Evolutionary conservation across 2,329 filamentous ascomycete genomes (phyloP).

Genomic region (Trichothecium sympodiale): DNA sequence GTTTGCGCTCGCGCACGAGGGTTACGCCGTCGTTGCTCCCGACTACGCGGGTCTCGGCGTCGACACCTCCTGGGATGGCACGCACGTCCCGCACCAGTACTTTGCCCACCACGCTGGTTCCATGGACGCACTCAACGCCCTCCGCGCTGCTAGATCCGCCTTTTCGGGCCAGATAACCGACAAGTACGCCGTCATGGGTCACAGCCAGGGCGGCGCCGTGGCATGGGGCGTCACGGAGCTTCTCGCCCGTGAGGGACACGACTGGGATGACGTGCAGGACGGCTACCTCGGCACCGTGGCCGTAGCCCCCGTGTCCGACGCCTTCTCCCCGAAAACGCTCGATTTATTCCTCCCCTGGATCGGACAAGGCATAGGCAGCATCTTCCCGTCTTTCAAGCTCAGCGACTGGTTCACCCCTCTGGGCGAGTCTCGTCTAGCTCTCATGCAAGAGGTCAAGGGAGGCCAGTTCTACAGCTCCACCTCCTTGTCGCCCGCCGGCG

Average conservation of each 20-base stretch:
- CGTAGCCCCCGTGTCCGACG: constrained; percentile 4
- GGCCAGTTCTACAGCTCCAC: not conserved
- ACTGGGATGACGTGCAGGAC: not conserved
- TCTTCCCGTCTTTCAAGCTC: constrained; percentile 6
- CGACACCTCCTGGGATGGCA: constrained; percentile 17
- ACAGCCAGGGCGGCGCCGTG: constrained; percentile 32
- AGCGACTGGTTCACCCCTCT: constrained; percentile 18
- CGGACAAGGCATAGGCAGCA: not conserved
- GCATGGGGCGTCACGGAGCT: constrained; percentile 22
- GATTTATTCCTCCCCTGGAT: too few relatives aligned
- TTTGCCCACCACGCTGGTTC: constrained; percentile 22
- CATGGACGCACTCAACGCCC: constrained; percentile 28
- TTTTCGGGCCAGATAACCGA: constrained; percentile 21
- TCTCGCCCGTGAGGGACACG: constrained; percentile 9
- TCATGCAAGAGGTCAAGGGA: constrained; percentile 4
- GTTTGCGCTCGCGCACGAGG: constrained; percentile 23
- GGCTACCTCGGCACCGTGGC: constrained; percentile 7
- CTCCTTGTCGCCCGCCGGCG: not conserved
- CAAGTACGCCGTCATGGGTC: constrained; percentile 30
- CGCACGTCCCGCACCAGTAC: constrained; percentile 26
- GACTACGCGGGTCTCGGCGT: constrained; percentile 34
- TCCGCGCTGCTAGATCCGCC: constrained; percentile 27
- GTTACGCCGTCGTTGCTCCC: constrained; percentile 30
- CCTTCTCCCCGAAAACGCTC: not conserved
- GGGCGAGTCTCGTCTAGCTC: constrained; percentile 1